Evolutionary conservation across 352 stramenopile species (phyloP).

Genomic region (Phytophthora quininea): DNA sequence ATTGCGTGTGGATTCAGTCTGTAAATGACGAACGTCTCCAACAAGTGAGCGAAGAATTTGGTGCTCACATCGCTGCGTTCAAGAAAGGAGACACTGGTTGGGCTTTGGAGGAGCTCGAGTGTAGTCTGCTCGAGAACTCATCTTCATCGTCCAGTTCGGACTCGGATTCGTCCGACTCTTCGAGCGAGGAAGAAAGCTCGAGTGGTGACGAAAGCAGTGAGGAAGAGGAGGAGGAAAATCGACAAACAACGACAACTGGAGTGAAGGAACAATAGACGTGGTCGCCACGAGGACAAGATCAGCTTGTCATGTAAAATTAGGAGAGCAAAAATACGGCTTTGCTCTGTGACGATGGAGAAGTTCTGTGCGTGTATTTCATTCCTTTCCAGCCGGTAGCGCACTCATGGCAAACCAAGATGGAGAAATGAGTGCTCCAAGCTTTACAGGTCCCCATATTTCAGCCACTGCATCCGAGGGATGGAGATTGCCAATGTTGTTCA

Average conservation of each 20-base stretch:
- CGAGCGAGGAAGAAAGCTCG: conserved; percentile 32
- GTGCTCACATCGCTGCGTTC: conserved; percentile 42
- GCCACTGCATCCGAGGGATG: conserved; percentile 1
- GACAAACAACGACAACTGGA: not conserved
- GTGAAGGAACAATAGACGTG: conserved; percentile 5
- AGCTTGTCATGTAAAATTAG: conserved; percentile 44
- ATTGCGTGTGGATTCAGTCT: conserved; percentile 88
- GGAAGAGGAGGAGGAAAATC: conserved; percentile 3
- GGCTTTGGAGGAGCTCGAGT: conserved; percentile 79
- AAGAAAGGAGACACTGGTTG: conserved; percentile 75
- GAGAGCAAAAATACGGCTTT: conserved; percentile 31
- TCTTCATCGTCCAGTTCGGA: conserved; percentile 30
- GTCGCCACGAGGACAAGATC: conserved; percentile 17
- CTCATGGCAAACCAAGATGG: conserved; percentile 27
- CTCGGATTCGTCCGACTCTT: conserved; percentile 34
- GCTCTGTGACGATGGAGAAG: not conserved
- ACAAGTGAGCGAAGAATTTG: conserved; percentile 43
- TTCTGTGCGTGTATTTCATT: conserved; percentile 7
- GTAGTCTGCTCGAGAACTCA: conserved; percentile 43
- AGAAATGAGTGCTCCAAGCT: conserved; percentile 17
- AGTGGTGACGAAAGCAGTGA: conserved; percentile 36
- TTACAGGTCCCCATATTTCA: conserved; percentile 11
- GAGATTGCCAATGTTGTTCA: conserved; percentile 57
- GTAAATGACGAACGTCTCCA: conserved; percentile 56
- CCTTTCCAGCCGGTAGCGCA: not conserved